Conservation (phyloP, 106 monocot species). For the Agapanthus africanus region DNA sequence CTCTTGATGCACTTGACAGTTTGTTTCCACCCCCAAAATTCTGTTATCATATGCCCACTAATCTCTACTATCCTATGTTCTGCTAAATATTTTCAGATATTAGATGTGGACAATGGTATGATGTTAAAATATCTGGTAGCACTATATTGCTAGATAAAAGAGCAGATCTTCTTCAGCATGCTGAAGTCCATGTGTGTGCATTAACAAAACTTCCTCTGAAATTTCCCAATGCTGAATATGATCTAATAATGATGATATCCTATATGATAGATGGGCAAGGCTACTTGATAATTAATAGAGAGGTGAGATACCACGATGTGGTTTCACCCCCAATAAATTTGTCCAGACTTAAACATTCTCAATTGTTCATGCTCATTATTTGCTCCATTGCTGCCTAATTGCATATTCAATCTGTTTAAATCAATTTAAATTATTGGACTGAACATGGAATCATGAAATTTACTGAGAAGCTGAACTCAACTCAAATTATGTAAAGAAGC, state of each 20-base stretch:
- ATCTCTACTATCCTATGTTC: neutral
- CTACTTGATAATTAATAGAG: slow-evolving; percentile 83
- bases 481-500: neutral
- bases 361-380: neutral
- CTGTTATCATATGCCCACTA: neutral
- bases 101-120: slow-evolving; percentile 94
- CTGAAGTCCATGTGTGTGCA: slow-evolving; percentile 98
- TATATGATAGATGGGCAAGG: slow-evolving; percentile 97
- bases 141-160: slow-evolving; percentile 66
- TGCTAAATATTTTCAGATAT: slow-evolving; percentile 46
- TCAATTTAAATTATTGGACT: neutral
- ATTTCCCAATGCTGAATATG: slow-evolving; percentile 96
- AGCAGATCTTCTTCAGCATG: slow-evolving; percentile 85
- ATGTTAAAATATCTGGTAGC: slow-evolving; percentile 56
- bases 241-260: slow-evolving; percentile 97
- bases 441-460: neutral
- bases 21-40: neutral
- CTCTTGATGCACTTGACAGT: neutral
- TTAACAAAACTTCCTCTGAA: slow-evolving; percentile 98
- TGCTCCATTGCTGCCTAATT: neutral
- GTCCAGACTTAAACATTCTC: neutral
- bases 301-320: slow-evolving; percentile 35
- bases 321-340: neutral
- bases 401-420: neutral
- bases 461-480: too few species aligned